A percentile compares a stretch with the other conserved stretches of the same genome.
Evolutionary conservation across 805 yeast species (phyloP).

Genomic region (Brettanomyces bruxellensis): DNA sequence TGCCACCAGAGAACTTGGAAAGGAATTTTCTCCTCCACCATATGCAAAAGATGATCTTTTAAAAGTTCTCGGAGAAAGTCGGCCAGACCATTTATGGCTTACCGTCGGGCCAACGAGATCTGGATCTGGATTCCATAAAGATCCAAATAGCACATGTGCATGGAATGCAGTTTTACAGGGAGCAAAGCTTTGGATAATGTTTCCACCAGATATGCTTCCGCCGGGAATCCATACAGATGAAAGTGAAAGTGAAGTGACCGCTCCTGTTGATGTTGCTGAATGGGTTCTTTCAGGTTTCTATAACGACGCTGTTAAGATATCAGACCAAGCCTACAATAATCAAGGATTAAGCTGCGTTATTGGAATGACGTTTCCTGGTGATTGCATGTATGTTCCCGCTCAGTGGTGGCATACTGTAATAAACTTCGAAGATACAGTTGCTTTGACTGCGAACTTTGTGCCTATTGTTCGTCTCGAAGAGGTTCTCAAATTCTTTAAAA

Average conservation of each 20-base stretch:
- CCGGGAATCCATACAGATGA: constrained; percentile 79
- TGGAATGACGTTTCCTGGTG: constrained; percentile 73
- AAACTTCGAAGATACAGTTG: constrained; percentile 75
- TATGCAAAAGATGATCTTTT: constrained; percentile 50
- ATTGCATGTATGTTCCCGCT: constrained; percentile 83
- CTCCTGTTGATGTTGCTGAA: constrained; percentile 89
- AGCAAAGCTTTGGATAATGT: constrained; percentile 78
- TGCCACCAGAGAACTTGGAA: constrained; percentile 47
- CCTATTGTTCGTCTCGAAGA: constrained; percentile 53
- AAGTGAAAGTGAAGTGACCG: constrained; percentile 79
- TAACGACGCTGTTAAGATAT: constrained; percentile 52
- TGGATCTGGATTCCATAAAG: constrained; percentile 90
- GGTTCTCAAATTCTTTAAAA: constrained; percentile 59
- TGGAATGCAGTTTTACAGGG: constrained; percentile 82
- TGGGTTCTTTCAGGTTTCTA: constrained; percentile 82
- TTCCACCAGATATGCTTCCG: constrained; percentile 67
- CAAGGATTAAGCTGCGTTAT: constrained; percentile 39
- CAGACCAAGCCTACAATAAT: constrained; percentile 24
- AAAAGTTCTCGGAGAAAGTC: constrained; percentile 29
- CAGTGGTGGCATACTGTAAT: constrained; percentile 97
- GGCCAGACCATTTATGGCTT: constrained; percentile 92
- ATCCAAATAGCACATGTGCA: constrained; percentile 84
- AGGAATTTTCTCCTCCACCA: constrained; percentile 45
- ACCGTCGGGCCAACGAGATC: constrained; percentile 75
- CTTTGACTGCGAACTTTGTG: constrained; percentile 83